Conservation (phyloP, 169 alveolate genomes). For the Eimeria brunetti region DNA sequence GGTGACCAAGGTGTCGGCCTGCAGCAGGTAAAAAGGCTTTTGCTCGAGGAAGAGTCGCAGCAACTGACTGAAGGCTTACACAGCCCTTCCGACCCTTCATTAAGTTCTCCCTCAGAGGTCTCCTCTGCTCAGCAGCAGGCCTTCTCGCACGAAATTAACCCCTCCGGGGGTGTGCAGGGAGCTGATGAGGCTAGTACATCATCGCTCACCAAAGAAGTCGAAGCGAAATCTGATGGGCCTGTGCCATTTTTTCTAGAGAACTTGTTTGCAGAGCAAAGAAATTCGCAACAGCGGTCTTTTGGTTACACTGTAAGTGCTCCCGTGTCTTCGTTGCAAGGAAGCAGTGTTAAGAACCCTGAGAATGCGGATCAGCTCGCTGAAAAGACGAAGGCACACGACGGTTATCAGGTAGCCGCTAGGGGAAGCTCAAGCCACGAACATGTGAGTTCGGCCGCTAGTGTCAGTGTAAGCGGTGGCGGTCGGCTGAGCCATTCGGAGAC, state of each 20-base stretch:
- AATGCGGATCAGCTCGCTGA: too few species aligned
- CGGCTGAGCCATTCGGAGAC: not conserved
- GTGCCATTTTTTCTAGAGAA: not conserved
- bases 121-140: not conserved
- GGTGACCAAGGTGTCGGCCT: not conserved
- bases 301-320: too few species aligned
- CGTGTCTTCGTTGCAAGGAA: not conserved
- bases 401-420: too few species aligned
- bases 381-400: too few species aligned
- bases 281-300: too few species aligned
- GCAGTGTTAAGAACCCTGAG: too few species aligned
- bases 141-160: not conserved
- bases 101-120: not conserved
- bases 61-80: not conserved
- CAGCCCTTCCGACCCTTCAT: not conserved
- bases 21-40: not conserved
- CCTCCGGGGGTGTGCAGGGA: not conserved
- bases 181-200: not conserved
- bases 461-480: not conserved
- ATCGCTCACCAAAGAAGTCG: not conserved
- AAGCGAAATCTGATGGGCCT: not conserved
- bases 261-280: not conserved
- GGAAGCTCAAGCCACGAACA: not conserved
- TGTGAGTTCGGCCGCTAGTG: not conserved
- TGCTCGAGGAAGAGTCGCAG: not conserved